Base-by-base conservation (phyloP, 2,329 filamentous ascomycete genomes). In the Biscogniauxia sp. region DNA sequence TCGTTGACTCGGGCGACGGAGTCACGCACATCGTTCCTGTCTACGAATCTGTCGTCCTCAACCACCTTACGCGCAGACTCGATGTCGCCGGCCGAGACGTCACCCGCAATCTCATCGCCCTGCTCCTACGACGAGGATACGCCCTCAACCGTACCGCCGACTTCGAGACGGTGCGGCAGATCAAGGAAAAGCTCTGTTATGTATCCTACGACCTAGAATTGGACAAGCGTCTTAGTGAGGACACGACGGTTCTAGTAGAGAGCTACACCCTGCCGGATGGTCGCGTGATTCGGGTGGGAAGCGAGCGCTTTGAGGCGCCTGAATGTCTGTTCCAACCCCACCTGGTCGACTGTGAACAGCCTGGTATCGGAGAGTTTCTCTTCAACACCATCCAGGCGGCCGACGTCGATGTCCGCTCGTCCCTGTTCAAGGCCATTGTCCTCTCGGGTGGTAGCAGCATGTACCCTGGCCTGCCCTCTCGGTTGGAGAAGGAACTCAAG, bases 121-220 rank as follows among this genome's bases (percentile, higher is more conserved):
- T 99, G 55, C 88, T 99, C 20, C 86, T 97, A 60, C 92, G 95
- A 72, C 88, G 95, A 69, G 95, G 95, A 52, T 99, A 99, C 77
- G 93, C 95, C 41, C 87, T 99, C 64, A 99, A 99, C 86, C 88
- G 95, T 76, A 99, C 95, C 13, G 95, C 95, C 74, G 95, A 99
- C 77, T 99, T 99, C 77, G 95, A 99, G 79, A 99, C 95, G 3
- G 95, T 99, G 59, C 91, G 95, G 64, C 94, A 98, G 77, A 98
- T 99, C 82, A 99, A 99, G 82, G 95, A 99, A 84, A 99, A 99
- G 84, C 90, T 99, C 56, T 98, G 95, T 84, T 99, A 99, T 76
- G 94, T 99, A 60, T 97, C 93, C 13, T 99, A 98, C 82, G 95
- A 99, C 76, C 86, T 99, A 60, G 93, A 96, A 78, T 84, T 99